phyloP scores from a whole-genome alignment of 2,329 filamentous ascomycete genomes.

The Lasiodiplodia sp. region DNA sequence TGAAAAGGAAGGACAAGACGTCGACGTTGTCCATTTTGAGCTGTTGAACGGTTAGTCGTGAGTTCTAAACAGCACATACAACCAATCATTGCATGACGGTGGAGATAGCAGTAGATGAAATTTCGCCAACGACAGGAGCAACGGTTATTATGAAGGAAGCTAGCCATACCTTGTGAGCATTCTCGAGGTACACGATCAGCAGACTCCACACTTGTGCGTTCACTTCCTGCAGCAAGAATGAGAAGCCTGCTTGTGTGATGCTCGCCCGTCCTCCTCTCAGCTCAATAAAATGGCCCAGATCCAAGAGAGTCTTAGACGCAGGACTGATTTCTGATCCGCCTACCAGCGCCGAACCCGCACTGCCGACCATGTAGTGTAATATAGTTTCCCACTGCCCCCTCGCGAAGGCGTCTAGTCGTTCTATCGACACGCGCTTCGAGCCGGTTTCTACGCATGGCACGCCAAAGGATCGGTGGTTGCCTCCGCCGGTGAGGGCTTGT shows the following conservation, averaged over 20 bases:
- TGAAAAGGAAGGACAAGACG: slow-evolving; percentile 94
- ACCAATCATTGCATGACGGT: background rate
- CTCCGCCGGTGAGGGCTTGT: slow-evolving; percentile 85
- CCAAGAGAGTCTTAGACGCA: slow-evolving; percentile 82
- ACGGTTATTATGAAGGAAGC: background rate
- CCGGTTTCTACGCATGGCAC: slow-evolving; percentile 75
- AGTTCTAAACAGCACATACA: background rate
- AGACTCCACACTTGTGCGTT: slow-evolving; percentile 98
- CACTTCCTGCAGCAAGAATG: slow-evolving; percentile 90
- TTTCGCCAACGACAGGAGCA: background rate
- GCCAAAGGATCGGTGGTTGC: slow-evolving; percentile 86
- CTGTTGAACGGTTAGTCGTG: slow-evolving; percentile 36
- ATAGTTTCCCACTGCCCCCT: slow-evolving; percentile 94
- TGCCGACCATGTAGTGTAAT: slow-evolving; percentile 90
- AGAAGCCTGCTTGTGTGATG: slow-evolving; percentile 94
- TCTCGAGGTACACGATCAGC: slow-evolving; percentile 89
- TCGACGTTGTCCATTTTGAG: slow-evolving; percentile 86
- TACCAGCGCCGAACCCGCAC: slow-evolving; percentile 53
- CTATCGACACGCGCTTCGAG: slow-evolving; percentile 70
- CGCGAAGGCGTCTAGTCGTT: slow-evolving; percentile 80
- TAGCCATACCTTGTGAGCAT: slow-evolving; percentile 55
- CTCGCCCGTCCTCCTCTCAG: slow-evolving; percentile 62
- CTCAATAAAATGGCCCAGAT: slow-evolving; percentile 82
- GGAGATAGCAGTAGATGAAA: background rate
- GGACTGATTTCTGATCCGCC: slow-evolving; percentile 49